These are phyloP conservation scores for Neckera pumila DNA, from an alignment of 225 moss, liverwort and hornwort species.

Conservation along the genomic window DNA sequence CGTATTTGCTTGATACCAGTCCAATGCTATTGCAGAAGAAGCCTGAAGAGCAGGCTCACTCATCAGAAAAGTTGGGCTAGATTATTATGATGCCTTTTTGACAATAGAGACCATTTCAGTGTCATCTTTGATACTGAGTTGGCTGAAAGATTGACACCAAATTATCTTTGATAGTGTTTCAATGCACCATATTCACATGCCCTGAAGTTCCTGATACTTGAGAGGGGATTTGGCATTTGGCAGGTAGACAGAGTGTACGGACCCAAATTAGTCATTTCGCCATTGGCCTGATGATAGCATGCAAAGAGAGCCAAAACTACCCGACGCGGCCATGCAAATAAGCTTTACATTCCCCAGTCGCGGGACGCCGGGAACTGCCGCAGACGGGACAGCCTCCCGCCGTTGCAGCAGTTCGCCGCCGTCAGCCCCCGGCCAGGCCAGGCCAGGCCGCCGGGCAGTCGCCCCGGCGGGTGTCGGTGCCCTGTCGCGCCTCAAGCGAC, in stretches of 20 bases:
- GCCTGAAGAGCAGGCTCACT: neutral
- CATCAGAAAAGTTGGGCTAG: accelerated
- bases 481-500: neutral
- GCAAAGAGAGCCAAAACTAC: neutral
- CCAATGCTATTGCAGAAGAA: accelerated
- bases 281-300: neutral
- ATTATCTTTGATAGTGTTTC: neutral
- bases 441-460: neutral
- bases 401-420: neutral
- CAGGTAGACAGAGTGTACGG: neutral
- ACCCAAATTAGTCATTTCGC: neutral
- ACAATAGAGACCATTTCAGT: accelerated
- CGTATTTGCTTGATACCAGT: neutral
- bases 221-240: neutral
- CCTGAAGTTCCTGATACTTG: neutral
- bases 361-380: constrained; percentile 11
- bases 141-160: neutral
- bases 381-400: neutral
- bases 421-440: neutral
- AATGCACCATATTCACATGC: neutral
- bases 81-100: neutral
- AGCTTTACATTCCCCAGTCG: neutral
- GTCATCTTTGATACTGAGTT: neutral
- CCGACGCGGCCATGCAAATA: neutral
- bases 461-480: constrained; percentile 15